Evolutionary conservation across 139 green algal genomes (phyloP).

Genomic region (Mesotaenium endlicherianum): DNA sequence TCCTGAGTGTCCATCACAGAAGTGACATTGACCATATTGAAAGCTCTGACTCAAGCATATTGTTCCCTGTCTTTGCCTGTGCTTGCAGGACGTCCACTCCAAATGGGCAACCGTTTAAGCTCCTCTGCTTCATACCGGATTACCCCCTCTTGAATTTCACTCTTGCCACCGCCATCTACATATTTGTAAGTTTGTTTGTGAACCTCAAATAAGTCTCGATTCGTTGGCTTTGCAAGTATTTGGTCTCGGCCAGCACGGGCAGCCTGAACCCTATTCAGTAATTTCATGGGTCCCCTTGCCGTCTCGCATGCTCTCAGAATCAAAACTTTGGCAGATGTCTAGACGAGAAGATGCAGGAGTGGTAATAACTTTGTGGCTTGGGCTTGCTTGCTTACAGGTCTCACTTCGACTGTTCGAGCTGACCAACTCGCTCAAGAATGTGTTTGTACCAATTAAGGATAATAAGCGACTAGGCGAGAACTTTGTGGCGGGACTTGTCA

Average conservation of each 20-base stretch:
- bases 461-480: constrained; percentile 75
- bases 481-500: constrained; percentile 52
- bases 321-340: too few species aligned
- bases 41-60: too few species aligned
- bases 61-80: constrained; percentile 1
- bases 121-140: constrained; percentile 65
- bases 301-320: too few species aligned
- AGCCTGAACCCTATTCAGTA: too few species aligned
- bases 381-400: constrained; percentile 60
- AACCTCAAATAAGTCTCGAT: too few species aligned
- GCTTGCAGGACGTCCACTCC: constrained; percentile 45
- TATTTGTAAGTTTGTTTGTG: constrained; percentile 54
- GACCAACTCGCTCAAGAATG: constrained; percentile 78
- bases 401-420: constrained; percentile 82
- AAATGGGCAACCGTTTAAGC: constrained; percentile 83
- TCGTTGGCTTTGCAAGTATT: too few species aligned
- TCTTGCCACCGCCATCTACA: constrained; percentile 62
- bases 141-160: constrained; percentile 94
- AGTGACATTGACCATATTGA: too few species aligned
- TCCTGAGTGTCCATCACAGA: too few species aligned
- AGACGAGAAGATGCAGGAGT: too few species aligned
- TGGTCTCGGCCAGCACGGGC: too few species aligned
- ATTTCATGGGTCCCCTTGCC: too few species aligned
- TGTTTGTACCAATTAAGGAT: constrained; percentile 76
- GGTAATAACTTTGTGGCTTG: too few species aligned